Conservation (phyloP, 73 alveolate species). For the Paramecium pentaurelia region DNA sequence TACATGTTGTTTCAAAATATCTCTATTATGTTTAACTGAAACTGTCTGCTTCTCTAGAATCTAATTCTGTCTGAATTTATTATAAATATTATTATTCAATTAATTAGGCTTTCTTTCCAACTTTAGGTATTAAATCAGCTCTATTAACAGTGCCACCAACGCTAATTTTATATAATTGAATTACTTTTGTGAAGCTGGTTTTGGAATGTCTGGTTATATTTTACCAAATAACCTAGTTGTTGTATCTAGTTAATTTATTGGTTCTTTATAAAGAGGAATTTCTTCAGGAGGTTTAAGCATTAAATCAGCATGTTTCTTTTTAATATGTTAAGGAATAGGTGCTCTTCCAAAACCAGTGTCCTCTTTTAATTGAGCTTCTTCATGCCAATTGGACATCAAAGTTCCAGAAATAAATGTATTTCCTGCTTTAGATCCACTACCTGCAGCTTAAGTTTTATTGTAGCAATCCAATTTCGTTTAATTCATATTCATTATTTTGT, state of each 20-base stretch:
- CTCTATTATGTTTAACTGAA: conserved; percentile 64
- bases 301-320: conserved; percentile 33
- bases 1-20: conserved; percentile 73
- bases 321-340: background rate
- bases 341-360: conserved; percentile 86
- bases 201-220: background rate
- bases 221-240: conserved; percentile 22
- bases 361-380: conserved; percentile 82
- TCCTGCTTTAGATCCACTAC: conserved; percentile 24
- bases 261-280: background rate
- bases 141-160: conserved; percentile 66
- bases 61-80: conserved; percentile 57
- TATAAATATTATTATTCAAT: conserved; percentile 54
- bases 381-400: conserved; percentile 89
- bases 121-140: conserved; percentile 73
- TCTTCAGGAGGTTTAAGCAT: conserved; percentile 4
- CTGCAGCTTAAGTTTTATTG: conserved; percentile 70
- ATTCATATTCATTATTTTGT: conserved; percentile 67
- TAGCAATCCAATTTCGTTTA: conserved; percentile 56
- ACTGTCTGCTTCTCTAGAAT: conserved; percentile 62
- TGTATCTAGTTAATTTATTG: background rate
- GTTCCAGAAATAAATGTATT: conserved; percentile 66
- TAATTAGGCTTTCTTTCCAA: conserved; percentile 61
- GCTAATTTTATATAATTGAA: background rate
- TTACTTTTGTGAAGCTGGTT: conserved; percentile 43